Base-by-base conservation (phyloP, 768 basidiomycete species). In the Sarcodon sp. region DNA sequence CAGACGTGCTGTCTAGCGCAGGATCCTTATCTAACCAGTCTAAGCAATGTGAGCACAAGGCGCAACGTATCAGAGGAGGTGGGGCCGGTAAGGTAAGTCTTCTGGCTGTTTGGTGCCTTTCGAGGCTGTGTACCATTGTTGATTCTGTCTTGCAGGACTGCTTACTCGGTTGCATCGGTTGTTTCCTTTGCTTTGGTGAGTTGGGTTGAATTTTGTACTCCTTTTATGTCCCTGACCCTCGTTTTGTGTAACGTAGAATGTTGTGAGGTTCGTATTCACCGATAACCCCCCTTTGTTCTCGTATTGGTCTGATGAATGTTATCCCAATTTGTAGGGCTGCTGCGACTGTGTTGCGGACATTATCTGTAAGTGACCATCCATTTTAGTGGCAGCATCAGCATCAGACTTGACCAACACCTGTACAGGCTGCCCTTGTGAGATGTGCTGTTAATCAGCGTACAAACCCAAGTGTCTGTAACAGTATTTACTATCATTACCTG, bases 391-490 rank as follows among this genome's bases (percentile, higher is more conserved):
- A 21, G 4, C 15, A 32, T 10, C n/a, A 10, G 1, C 33, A 12
- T 8, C n/a, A n/a, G 33, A 45, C 11, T 36, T 48, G 15, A 52
- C 59, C 39, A 53, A 7, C 7, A 12, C 3, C 31, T 31, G 27
- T 46, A 6, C 53, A 85, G 83, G 83, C 64, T 86, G 82, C 70
- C 83, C 83, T 7, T 86, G 83, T 68, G 83, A 86, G 66, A 76
- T 84, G 75, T 79, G 76, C 61, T 84, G 81, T 60, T 80, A 68
- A 67, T 43, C 11, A 33, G 36, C 33, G 15, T 27, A 4, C n/a
- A 46, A 38, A 2, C 13, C 39, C 39, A 13, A 27, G 21, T 27
- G 4, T 4, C 11, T 41, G 13, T 41, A 18, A 18, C 37, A 13
- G 13, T 18, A 38, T 41, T 13, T 41, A 16, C 16, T 9, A 13